phyloP scores from a whole-genome alignment of 345 rosid species.

The Chamaenerion angustifolium region DNA sequence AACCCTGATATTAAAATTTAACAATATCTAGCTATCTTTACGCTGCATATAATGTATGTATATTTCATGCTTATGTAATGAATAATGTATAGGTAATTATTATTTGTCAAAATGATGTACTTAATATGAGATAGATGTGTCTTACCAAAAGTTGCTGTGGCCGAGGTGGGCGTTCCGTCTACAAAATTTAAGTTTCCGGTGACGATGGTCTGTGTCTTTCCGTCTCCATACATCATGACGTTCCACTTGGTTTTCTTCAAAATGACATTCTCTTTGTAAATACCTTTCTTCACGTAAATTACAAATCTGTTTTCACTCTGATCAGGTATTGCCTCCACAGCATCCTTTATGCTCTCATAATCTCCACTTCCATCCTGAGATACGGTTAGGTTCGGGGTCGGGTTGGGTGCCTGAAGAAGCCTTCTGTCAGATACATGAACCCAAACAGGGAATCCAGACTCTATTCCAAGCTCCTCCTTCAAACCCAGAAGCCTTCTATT shows the following conservation, averaged over 20 bases:
- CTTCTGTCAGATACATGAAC: slow-evolving; percentile 26
- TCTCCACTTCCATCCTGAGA: slow-evolving; percentile 51
- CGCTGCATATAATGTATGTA: too few relatives aligned
- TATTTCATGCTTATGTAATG: too few relatives aligned
- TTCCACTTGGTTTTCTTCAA: slow-evolving; percentile 51
- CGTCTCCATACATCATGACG: slow-evolving; percentile 77
- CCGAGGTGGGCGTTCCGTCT: slow-evolving; percentile 38
- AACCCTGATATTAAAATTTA: too few relatives aligned
- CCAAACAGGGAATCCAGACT: slow-evolving; percentile 42
- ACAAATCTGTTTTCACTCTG: slow-evolving; percentile 33
- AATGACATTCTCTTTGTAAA: slow-evolving; percentile 44
- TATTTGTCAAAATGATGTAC: too few relatives aligned
- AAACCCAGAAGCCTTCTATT: slow-evolving; percentile 28
- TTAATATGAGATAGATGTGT: neutral
- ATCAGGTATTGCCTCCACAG: slow-evolving; percentile 29
- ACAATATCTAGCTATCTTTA: too few relatives aligned
- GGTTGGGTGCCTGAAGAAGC: slow-evolving; percentile 25
- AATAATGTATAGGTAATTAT: too few relatives aligned
- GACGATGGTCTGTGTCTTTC: slow-evolving; percentile 30
- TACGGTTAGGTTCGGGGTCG: slow-evolving; percentile 31
- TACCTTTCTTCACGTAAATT: slow-evolving; percentile 49
- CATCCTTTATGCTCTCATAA: slow-evolving; percentile 26
- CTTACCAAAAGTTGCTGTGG: slow-evolving; percentile 57
- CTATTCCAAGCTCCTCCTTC: slow-evolving; percentile 2
- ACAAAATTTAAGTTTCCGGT: slow-evolving; percentile 31